phyloP scores from a whole-genome alignment of 768 basidiomycete genomes.

The Leccinum boreale region DNA sequence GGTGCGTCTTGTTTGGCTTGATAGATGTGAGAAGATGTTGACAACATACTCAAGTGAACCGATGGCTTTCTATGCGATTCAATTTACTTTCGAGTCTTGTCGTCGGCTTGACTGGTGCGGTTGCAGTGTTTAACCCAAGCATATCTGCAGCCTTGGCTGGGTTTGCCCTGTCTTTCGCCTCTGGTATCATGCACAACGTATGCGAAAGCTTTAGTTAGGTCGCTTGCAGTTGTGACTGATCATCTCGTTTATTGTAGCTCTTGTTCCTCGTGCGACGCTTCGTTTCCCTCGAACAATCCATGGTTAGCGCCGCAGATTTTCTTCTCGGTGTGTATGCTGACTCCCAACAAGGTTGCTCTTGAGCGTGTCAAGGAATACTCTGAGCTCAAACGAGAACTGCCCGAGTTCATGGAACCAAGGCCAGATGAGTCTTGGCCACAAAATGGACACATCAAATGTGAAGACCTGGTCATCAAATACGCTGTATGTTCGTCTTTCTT shows the following conservation, averaged over 20 bases:
- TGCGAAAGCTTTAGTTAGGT: neutral
- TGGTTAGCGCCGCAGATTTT: slow-evolving; percentile 48
- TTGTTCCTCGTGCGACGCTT: slow-evolving; percentile 76
- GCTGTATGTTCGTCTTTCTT: slow-evolving; percentile 47
- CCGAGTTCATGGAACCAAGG: slow-evolving; percentile 86
- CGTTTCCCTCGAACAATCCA: slow-evolving; percentile 86
- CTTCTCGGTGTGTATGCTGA: neutral
- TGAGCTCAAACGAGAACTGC: slow-evolving; percentile 69
- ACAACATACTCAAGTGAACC: slow-evolving; percentile 56
- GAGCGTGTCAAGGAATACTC: slow-evolving; percentile 93
- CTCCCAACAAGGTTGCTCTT: slow-evolving; percentile 57
- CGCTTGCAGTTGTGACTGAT: slow-evolving; percentile 14
- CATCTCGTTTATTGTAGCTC: slow-evolving; percentile 34
- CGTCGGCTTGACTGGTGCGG: slow-evolving; percentile 67
- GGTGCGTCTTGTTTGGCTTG: slow-evolving; percentile 37
- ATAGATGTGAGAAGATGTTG: slow-evolving; percentile 2
- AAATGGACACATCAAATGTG: slow-evolving; percentile 62
- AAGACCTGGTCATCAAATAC: slow-evolving; percentile 74
- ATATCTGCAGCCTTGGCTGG: slow-evolving; percentile 83
- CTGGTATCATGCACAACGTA: slow-evolving; percentile 68
- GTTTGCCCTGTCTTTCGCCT: slow-evolving; percentile 83
- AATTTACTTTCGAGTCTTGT: slow-evolving; percentile 72
- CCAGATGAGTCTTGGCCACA: slow-evolving; percentile 80
- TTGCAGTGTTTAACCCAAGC: slow-evolving; percentile 62
- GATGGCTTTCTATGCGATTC: slow-evolving; percentile 89